Conservation (phyloP, 306 rosid species). For the Amphicarpaea edgeworthii region DNA sequence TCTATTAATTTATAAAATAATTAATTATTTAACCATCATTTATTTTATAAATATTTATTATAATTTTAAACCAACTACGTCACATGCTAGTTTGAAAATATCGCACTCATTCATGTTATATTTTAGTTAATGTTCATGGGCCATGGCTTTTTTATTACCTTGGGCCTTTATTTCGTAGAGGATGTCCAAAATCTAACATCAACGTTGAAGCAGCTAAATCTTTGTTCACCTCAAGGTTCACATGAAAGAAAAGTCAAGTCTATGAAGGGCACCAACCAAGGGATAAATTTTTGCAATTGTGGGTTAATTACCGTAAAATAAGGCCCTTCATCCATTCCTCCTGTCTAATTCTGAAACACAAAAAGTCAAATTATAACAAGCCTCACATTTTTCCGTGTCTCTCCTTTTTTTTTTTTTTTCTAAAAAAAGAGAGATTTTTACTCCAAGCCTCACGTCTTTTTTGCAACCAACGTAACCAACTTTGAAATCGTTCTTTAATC, state of each 20-base stretch:
- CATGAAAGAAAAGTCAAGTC: neutral
- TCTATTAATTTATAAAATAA: too few relatives aligned
- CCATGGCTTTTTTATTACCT: too few relatives aligned
- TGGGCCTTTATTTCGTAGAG: too few relatives aligned
- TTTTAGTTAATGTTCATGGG: too few relatives aligned
- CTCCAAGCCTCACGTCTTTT: slow-evolving; percentile 54
- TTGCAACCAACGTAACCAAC: slow-evolving; percentile 36
- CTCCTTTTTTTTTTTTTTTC: too few relatives aligned
- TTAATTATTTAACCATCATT: too few relatives aligned
- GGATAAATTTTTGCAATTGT: neutral
- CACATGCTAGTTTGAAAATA: too few relatives aligned
- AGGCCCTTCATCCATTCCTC: slow-evolving; percentile 27
- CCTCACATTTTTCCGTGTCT: slow-evolving; percentile 34
- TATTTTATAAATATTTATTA: too few relatives aligned
- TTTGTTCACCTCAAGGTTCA: neutral
- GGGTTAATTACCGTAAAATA: neutral
- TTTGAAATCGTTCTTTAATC: neutral
- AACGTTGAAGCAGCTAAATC: neutral
- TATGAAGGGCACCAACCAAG: neutral
- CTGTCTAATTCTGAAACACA: neutral
- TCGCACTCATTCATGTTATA: too few relatives aligned
- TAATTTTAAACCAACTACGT: too few relatives aligned
- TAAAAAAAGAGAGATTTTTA: slow-evolving; percentile 33
- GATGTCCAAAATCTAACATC: too few relatives aligned
- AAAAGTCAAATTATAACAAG: neutral